phyloP scores from a whole-genome alignment of 495 filamentous ascomycete species.

The Podospora appendiculata region DNA sequence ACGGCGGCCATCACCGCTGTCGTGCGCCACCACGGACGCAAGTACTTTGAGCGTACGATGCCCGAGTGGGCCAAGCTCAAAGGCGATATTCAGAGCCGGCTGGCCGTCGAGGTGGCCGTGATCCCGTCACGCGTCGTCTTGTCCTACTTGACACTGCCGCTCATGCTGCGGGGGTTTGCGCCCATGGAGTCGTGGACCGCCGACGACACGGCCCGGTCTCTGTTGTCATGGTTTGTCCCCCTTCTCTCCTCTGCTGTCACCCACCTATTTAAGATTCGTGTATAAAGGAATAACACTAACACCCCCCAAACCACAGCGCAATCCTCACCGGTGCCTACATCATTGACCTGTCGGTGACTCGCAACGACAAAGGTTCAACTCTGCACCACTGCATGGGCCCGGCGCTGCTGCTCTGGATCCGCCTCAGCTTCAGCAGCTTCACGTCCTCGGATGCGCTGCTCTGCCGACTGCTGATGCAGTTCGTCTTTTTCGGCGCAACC shows the following conservation, averaged over 20 bases:
- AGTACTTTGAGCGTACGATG: neutral
- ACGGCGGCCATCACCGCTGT: neutral
- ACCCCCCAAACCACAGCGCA: neutral
- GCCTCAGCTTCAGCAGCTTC: neutral
- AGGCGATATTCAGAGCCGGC: neutral
- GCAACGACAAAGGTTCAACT: neutral
- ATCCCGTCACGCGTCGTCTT: neutral
- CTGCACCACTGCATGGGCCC: neutral
- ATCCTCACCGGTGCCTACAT: neutral
- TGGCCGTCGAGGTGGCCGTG: neutral
- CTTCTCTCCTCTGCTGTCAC: no score
- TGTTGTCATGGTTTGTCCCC: neutral
- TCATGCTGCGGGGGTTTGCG: neutral
- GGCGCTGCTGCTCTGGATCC: neutral
- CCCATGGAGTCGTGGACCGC: neutral
- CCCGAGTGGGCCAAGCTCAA: neutral
- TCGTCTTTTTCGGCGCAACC: neutral
- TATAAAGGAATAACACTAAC: no score
- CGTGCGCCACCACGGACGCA: neutral
- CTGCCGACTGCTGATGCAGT: slow-evolving; percentile 1
- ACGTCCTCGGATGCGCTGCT: neutral
- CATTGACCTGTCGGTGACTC: neutral
- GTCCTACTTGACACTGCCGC: neutral
- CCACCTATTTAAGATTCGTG: no score
- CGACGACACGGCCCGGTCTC: neutral